Conservation (phyloP, 2,329 filamentous ascomycete species). For the Dactylella cylindrospora region DNA sequence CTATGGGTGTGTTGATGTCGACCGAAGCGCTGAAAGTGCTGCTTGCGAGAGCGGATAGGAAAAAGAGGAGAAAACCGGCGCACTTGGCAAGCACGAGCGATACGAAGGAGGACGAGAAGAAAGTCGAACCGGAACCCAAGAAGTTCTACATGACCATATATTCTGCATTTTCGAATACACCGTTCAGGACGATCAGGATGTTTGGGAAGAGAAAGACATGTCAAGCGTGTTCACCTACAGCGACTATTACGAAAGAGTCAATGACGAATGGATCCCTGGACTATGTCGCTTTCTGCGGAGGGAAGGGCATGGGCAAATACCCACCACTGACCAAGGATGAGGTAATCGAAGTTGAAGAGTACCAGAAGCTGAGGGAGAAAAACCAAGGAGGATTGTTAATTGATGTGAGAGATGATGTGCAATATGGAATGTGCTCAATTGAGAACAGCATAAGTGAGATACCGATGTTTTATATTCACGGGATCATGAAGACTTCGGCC, state of each 20-base stretch:
- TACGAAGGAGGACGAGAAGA: constrained; percentile 44
- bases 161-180: constrained; percentile 57
- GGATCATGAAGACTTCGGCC: neutral
- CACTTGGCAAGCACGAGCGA: constrained; percentile 44
- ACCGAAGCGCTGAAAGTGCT: constrained; percentile 86
- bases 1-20: constrained; percentile 90
- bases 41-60: constrained; percentile 52
- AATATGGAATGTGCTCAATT: constrained; percentile 78
- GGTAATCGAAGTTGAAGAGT: constrained; percentile 67
- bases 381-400: constrained; percentile 62
- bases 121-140: constrained; percentile 38
- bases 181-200: constrained; percentile 75
- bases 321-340: constrained; percentile 63
- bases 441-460: constrained; percentile 66
- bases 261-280: constrained; percentile 70
- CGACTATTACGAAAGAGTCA: constrained; percentile 64
- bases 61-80: constrained; percentile 43
- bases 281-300: constrained; percentile 84
- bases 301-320: constrained; percentile 56
- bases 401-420: constrained; percentile 81
- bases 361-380: constrained; percentile 52
- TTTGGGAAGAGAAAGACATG: constrained; percentile 70
- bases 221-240: constrained; percentile 68
- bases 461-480: constrained; percentile 3
- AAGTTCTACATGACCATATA: constrained; percentile 58